These are phyloP conservation scores for Saccharomyces hybrid DNA, from an alignment of 1,139 yeast genomes.

Conservation along the genomic window DNA sequence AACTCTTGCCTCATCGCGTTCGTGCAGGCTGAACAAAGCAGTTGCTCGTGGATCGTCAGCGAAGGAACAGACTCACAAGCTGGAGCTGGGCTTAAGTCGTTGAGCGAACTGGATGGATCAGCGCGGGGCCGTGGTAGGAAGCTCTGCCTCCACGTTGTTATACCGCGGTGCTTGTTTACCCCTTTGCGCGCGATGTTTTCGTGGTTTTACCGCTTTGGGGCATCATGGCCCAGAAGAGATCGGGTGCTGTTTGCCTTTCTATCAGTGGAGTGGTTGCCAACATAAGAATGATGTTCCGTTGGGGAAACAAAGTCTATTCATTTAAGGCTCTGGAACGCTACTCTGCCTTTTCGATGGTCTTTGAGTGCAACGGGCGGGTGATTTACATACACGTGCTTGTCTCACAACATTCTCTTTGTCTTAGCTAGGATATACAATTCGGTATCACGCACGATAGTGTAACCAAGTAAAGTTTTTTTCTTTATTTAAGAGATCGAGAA, in stretches of 20 bases:
- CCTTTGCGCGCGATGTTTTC: neutral
- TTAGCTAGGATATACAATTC: neutral
- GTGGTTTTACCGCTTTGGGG: constrained; percentile 1
- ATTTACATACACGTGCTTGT: neutral
- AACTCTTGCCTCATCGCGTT: neutral
- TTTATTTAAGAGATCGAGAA: neutral
- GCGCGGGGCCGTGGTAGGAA: neutral
- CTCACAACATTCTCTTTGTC: neutral
- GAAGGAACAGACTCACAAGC: neutral
- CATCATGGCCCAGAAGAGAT: neutral
- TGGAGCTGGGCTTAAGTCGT: neutral
- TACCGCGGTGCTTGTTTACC: neutral
- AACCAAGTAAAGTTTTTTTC: neutral
- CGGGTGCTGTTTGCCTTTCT: neutral
- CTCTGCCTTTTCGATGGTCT: neutral
- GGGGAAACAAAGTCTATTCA: neutral
- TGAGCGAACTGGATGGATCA: neutral
- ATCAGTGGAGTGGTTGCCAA: neutral
- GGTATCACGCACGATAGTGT: neutral
- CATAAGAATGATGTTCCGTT: neutral
- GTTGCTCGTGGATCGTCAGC: neutral
- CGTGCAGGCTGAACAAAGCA: neutral
- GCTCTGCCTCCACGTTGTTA: neutral
- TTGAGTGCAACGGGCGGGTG: neutral
- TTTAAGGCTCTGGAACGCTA: neutral